A percentile compares a stretch with the other conserved stretches of the same genome.
These are phyloP conservation scores for Neurospora sp. DNA, from an alignment of 495 filamentous ascomycete species.

Conservation along the genomic window DNA sequence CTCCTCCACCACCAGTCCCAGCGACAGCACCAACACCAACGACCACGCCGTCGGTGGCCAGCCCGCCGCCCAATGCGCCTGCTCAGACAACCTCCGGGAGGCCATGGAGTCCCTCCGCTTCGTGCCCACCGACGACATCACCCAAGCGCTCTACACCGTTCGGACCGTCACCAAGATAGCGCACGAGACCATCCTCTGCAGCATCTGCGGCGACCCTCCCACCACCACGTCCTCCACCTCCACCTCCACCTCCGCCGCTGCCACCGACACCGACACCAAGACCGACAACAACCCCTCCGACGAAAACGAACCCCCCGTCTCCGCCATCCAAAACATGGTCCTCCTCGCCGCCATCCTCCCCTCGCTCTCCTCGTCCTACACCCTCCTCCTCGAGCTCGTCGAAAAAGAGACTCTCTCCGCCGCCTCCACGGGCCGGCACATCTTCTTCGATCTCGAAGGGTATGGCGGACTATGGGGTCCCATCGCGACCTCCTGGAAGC, in stretches of 20 bases:
- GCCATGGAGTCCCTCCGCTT: constrained; percentile 36
- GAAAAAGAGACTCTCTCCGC: constrained; percentile 33
- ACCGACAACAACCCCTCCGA: constrained; percentile 12
- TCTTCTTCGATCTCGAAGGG: constrained; percentile 31
- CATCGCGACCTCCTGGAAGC: constrained; percentile 1
- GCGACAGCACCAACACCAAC: neutral
- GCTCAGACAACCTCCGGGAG: constrained; percentile 31
- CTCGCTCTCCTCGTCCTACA: constrained; percentile 50
- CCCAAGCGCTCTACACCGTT: constrained; percentile 40
- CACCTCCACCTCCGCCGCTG: neutral
- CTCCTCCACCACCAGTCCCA: neutral
- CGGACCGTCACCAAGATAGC: constrained; percentile 48
- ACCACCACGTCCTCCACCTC: constrained; percentile 3
- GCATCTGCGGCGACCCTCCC: constrained; percentile 41
- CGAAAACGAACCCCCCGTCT: constrained; percentile 20
- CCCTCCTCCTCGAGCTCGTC: constrained; percentile 33
- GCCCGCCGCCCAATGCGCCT: constrained; percentile 19
- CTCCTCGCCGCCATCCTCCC: constrained; percentile 55
- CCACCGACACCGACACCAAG: constrained; percentile 12
- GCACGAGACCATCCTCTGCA: constrained; percentile 49
- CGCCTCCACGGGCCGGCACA: constrained; percentile 23
- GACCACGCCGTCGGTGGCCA: neutral
- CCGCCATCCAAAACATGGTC: constrained; percentile 53
- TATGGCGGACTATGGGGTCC: constrained; percentile 38
- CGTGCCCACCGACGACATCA: constrained; percentile 31